phyloP scores from a whole-genome alignment of 306 rosid genomes.

The Comarum palustre region DNA sequence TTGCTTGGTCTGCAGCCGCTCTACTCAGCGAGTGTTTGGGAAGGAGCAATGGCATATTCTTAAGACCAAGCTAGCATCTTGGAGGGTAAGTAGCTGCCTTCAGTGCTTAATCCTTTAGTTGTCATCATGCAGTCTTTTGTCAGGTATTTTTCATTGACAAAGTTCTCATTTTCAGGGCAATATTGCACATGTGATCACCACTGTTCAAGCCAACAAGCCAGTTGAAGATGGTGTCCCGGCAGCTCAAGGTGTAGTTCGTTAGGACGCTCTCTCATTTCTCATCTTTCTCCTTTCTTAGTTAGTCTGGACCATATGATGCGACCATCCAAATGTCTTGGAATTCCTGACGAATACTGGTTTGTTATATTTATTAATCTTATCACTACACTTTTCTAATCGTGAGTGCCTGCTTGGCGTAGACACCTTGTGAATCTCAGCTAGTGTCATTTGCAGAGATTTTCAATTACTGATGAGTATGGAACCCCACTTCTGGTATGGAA shows the following conservation, averaged over 20 bases:
- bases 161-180: constrained; percentile 54
- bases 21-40: constrained; percentile 65
- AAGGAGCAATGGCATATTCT: constrained; percentile 76
- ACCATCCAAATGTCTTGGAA: constrained; percentile 12
- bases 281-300: background rate
- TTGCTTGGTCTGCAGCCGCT: constrained; percentile 56
- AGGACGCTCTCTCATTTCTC: constrained; percentile 15
- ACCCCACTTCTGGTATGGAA: background rate
- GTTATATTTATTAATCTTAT: constrained; percentile 4
- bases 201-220: constrained; percentile 68
- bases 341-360: constrained; percentile 14
- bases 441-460: background rate
- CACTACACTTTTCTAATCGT: background rate
- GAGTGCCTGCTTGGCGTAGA: background rate
- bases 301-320: constrained; percentile 14
- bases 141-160: background rate
- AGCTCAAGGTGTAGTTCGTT: constrained; percentile 70
- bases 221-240: constrained; percentile 71
- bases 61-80: constrained; percentile 61
- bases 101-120: background rate
- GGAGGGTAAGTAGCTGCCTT: constrained; percentile 68
- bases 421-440: background rate
- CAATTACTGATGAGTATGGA: background rate
- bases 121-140: background rate
- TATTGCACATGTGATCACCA: constrained; percentile 62